These are phyloP conservation scores for Nannochloropsis gaditana DNA, from an alignment of 108 stramenopile species.

Conservation along the genomic window DNA sequence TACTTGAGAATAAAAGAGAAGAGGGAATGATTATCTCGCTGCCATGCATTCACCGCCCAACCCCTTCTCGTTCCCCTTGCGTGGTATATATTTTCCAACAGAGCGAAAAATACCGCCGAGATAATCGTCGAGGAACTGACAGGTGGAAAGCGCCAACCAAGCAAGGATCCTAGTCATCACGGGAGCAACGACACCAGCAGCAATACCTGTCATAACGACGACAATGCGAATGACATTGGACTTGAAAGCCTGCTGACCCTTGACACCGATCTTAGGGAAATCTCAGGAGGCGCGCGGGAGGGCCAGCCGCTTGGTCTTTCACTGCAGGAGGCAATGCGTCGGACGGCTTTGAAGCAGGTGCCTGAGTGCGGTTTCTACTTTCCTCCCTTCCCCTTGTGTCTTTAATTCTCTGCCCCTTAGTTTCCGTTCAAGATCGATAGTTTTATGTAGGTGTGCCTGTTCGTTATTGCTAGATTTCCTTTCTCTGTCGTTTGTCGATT, in stretches of 20 bases:
- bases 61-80: background rate
- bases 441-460: background rate
- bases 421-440: background rate
- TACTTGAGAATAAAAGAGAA: background rate
- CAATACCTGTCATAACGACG: background rate
- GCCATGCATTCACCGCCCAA: background rate
- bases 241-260: background rate
- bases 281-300: background rate
- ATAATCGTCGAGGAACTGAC: background rate
- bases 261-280: background rate
- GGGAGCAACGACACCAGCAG: background rate
- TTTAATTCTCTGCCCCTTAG: background rate
- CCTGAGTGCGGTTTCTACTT: background rate
- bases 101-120: slow-evolving; percentile 6
- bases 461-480: background rate
- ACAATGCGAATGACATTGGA: background rate
- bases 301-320: background rate
- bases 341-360: background rate
- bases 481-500: background rate
- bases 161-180: background rate
- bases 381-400: background rate
- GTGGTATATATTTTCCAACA: background rate
- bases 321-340: background rate
- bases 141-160: background rate
- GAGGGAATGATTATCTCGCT: background rate